Base-by-base conservation (phyloP, 192 early-diverging fungal species). In the Coemansia sp. region DNA sequence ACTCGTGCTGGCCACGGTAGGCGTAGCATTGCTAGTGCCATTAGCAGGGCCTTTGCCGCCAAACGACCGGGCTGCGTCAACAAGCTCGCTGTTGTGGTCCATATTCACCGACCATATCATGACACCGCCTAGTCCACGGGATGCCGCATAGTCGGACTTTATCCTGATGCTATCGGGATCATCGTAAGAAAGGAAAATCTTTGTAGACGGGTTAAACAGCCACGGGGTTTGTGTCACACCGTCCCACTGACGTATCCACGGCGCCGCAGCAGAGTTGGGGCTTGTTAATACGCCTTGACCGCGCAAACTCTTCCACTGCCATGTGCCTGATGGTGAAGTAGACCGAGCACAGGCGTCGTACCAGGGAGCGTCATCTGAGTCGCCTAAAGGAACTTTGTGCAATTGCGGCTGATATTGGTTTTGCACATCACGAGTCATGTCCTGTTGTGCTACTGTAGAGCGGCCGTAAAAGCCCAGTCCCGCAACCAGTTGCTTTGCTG, bases 221-320 rank as follows among this genome's bases (percentile, higher is more conserved):
- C 91, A 91, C 14, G 92, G 91, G 2, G 91, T 90, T 58, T 84
- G 73, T 5, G 86, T 82, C 7, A 66, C 72, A 6, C 70, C 26
- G 40, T 92, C 90, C 82, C 86, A 91, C 60, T 83, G 71, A 23
- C 88, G 84, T 6, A 88, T 64, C 90, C 89, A 94, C 2, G 85
- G 85, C 3, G 78, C 44, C 10, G 73, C 77, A 28, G 88, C 87
- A 30, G 83, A 82, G 28, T 80, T 68, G 17, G 82, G 68, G 19
- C 62, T 67, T 2, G 77, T 69, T 28, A 87, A 62, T 0, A 86
- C 44, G 0, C 87, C 85, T 64, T 90, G 85, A 16, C 74, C 69
- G 17, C 88, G 80, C 64, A 92, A 53, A 35, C 89, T 76, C 28
- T 68, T 80, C 78, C 82, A 92, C 62, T 86, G 76, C 91, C 91